These are phyloP conservation scores for Solanum bulbocastanum DNA, from an alignment of 257 asterid species.

Conservation along the genomic window DNA sequence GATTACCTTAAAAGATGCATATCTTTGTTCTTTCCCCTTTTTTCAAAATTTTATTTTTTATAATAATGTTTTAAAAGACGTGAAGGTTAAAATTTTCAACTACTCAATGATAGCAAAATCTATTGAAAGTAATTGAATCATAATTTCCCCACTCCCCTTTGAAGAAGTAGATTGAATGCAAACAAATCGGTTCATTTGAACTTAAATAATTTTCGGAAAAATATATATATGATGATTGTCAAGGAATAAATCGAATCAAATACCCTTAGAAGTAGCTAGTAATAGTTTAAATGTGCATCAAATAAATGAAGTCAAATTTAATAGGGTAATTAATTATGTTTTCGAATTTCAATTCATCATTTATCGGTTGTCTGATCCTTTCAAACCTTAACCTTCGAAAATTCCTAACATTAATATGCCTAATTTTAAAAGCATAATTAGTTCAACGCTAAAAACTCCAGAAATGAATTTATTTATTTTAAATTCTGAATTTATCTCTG, in stretches of 20 bases:
- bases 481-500: neutral
- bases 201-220: neutral
- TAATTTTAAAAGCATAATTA: neutral
- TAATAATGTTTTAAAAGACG: conserved; percentile 7
- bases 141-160: neutral
- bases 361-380: neutral
- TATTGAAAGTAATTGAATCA: neutral
- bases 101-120: conserved; percentile 13
- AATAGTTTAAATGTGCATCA: neutral
- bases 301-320: too few species aligned
- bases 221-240: accelerated
- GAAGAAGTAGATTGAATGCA: neutral
- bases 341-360: neutral
- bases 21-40: neutral
- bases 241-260: neutral
- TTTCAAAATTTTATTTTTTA: neutral
- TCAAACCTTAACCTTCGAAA: neutral
- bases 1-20: conserved; percentile 1
- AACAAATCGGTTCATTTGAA: neutral
- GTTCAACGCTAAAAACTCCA: neutral
- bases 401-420: neutral
- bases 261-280: neutral
- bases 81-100: conserved; percentile 12
- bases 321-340: neutral
- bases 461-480: neutral